These are phyloP conservation scores for Brassica rapa DNA, from an alignment of 345 rosid species.

Conservation along the genomic window DNA sequence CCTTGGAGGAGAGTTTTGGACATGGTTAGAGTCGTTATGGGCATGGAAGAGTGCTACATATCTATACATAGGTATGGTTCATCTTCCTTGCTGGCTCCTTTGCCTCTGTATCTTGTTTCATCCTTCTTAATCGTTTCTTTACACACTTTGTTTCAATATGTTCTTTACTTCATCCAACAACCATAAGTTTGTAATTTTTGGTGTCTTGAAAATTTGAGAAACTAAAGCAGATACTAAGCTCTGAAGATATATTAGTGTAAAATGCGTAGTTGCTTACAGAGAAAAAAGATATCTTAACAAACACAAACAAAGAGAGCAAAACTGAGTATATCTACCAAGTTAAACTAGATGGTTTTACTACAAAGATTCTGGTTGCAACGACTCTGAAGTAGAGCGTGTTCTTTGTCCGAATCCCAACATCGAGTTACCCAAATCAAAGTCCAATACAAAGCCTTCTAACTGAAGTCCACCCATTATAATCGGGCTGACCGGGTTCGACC, in stretches of 20 bases:
- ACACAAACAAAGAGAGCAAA: conserved; percentile 22
- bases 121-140: conserved; percentile 42
- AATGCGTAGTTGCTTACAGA: background rate
- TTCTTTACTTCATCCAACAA: background rate
- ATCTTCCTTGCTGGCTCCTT: conserved; percentile 75
- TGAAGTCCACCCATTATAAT: conserved; percentile 75
- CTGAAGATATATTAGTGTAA: background rate
- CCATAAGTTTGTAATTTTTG: background rate
- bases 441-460: conserved; percentile 65
- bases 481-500: conserved; percentile 40
- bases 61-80: conserved; percentile 79
- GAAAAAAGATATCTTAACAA: background rate
- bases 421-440: conserved; percentile 64
- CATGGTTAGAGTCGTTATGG: conserved; percentile 84
- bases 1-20: conserved; percentile 74
- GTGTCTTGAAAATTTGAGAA: background rate
- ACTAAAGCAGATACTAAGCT: background rate
- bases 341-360: background rate
- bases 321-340: conserved; percentile 27
- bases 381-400: conserved; percentile 37
- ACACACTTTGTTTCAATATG: background rate
- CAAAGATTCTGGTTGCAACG: conserved; percentile 10
- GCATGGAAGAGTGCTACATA: conserved; percentile 95
- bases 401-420: conserved; percentile 62
- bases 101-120: conserved; percentile 59